Conservation (phyloP, 768 basidiomycete genomes). For the Podaxis sp. region DNA sequence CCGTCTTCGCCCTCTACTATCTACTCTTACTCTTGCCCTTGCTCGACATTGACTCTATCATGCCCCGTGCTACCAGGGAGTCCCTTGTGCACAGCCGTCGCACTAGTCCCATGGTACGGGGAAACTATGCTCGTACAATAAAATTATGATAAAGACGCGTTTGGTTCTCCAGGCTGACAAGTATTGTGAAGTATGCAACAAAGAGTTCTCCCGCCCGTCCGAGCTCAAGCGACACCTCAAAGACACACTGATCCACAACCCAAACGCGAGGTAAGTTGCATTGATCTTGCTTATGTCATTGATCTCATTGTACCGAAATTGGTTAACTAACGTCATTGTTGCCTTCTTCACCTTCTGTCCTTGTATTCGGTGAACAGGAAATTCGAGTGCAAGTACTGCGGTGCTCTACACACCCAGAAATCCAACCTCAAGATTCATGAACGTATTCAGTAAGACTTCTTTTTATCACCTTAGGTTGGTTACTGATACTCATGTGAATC, state of each 20-base stretch:
- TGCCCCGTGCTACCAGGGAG: not conserved
- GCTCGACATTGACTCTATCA: not conserved
- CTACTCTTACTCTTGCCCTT: not conserved
- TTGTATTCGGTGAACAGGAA: not conserved
- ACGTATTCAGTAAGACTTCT: not conserved
- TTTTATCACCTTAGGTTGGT: too few species aligned
- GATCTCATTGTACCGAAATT: not conserved
- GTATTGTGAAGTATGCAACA: slow-evolving; percentile 9
- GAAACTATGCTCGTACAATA: not conserved
- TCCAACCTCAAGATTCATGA: slow-evolving; percentile 3
- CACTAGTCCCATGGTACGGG: not conserved
- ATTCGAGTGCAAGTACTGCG: not conserved
- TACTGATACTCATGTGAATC: not conserved
- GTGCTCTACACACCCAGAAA: not conserved
- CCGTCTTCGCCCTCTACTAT: not conserved
- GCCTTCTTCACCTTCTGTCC: not conserved
- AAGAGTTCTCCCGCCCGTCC: not conserved
- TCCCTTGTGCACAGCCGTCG: not conserved
- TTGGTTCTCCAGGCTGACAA: not conserved
- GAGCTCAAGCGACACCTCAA: slow-evolving; percentile 4
- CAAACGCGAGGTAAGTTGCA: not conserved
- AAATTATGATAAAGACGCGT: not conserved
- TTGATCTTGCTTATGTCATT: not conserved
- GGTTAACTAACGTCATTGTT: not conserved
- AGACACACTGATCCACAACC: slow-evolving; percentile 1